Conservation (phyloP, 2,329 filamentous ascomycete species). For the Penicillium sp. region DNA sequence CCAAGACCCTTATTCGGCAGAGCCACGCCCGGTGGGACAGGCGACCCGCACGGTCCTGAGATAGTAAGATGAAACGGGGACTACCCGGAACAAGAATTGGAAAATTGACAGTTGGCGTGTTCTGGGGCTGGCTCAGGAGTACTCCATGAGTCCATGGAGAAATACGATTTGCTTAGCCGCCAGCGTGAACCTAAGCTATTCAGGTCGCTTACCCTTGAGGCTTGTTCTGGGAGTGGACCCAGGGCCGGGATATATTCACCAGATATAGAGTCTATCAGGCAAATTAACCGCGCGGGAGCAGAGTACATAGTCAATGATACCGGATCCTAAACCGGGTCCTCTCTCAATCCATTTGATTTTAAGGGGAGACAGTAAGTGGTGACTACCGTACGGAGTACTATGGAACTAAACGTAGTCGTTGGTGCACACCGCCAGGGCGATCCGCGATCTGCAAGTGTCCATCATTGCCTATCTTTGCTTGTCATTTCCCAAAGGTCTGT, state of each 20-base stretch:
- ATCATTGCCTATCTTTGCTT: no score
- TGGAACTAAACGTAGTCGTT: neutral
- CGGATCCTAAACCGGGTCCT: no score
- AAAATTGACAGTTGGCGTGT: neutral
- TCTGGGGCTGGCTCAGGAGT: neutral
- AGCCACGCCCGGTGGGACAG: neutral
- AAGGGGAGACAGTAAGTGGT: no score
- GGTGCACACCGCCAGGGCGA: constrained; percentile 7
- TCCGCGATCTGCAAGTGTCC: constrained; percentile 2
- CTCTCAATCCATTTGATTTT: no score
- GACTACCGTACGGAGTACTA: no score
- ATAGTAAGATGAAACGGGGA: constrained; percentile 3
- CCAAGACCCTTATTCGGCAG: constrained; percentile 1
- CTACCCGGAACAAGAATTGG: no score
- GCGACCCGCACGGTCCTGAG: neutral
- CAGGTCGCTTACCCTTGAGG: no score
- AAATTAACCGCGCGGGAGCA: no score
- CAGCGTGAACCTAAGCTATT: neutral
- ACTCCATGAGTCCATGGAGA: neutral
- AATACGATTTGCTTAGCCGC: neutral
- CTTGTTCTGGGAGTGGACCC: no score
- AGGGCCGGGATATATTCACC: no score
- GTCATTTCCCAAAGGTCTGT: neutral
- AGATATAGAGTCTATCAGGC: no score
- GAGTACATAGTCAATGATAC: no score